A percentile compares a stretch with the other conserved stretches of the same genome.
Evolutionary conservation across 129 eudicot species (phyloP).

Genomic region (Gnaphalium uliginosum): DNA sequence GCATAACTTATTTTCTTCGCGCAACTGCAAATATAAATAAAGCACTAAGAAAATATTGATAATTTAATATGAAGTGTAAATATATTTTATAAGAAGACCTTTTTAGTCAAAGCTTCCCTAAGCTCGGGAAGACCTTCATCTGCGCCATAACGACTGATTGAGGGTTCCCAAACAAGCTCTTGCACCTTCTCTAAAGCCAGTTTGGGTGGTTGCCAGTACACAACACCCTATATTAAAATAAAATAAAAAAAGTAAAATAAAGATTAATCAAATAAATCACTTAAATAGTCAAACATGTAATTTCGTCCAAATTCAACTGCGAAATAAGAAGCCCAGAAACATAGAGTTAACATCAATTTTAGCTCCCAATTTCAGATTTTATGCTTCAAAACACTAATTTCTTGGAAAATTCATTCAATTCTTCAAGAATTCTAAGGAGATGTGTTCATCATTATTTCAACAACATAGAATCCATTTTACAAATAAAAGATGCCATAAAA

Average conservation of each 20-base stretch:
- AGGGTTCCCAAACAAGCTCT: constrained; percentile 79
- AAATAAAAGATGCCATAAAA: not conserved
- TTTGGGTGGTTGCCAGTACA: constrained; percentile 94
- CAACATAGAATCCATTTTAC: constrained; percentile 8
- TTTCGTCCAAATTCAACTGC: not conserved
- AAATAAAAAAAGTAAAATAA: not conserved
- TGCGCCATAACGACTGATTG: constrained; percentile 88
- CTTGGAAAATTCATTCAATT: not conserved
- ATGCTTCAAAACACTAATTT: constrained; percentile 1
- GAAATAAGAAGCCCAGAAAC: not conserved
- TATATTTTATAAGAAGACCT: constrained; percentile 45
- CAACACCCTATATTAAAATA: constrained; percentile 71
- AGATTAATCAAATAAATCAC: not conserved
- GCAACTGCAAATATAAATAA: constrained; percentile 52
- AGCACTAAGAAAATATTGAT: not conserved
- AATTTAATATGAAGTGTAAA: constrained; percentile 7
- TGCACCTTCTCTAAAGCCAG: constrained; percentile 75
- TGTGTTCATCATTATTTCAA: constrained; percentile 19
- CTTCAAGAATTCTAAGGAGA: constrained; percentile 1
- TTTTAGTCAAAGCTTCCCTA: constrained; percentile 74
- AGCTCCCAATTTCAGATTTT: not conserved
- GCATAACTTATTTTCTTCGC: constrained; percentile 63
- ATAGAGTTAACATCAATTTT: not conserved
- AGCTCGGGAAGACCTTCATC: constrained; percentile 98
- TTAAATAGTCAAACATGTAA: not conserved